Evolutionary conservation across 805 yeast genomes (phyloP), one percentile per base, ranked within the genome.

Genomic region (Kodamaea nitidulidarum): DNA sequence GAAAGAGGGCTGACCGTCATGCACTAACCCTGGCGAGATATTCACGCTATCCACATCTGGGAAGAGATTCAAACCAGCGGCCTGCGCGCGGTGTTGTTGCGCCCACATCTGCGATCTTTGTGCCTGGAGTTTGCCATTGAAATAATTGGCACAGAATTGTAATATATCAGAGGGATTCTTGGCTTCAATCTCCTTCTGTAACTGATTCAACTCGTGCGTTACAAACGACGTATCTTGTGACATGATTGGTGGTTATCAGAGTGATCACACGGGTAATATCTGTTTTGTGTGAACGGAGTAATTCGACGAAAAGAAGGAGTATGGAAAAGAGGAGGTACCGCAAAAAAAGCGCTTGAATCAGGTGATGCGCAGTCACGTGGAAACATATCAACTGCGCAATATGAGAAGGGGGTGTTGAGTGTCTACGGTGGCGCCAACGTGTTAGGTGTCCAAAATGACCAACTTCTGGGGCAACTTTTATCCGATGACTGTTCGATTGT

Each of bases 71-170:
- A 78, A 61, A 1, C 82, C 82, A 26, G 75, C 70, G 1, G 73
- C 64, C 32, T 58, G 61, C 4, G 79, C 80, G 45, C 65, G 67
- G 29, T 65, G 54, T 50, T 71, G 75, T 42, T 71, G 74, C n/a
- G 58, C 57, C 76, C 78, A 76, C 35, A 73, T 60, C 27, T 67
- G 70, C 20, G 66, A 53, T 54, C 85, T 70, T 53, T 81, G 85
- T 21, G 73, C 71, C 48, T 78, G 80, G 43, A 84, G 63, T 43
- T 81, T 75, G 35, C 69, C 58, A 53, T 74, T 75, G 65, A 85
- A 85, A 60, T 81, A 82, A 59, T 80, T 75, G 40, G 85, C 82
- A 52, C 90, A 81, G 62, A 84, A 85, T 54, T 84, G 88, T 42
- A 85, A 57, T 9, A 84, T 65, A 53, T 84, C 91, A 10, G 67